These are phyloP conservation scores for Thermomyces lanuginosus DNA, from an alignment of 2,329 filamentous ascomycete species.

Conservation along the genomic window DNA sequence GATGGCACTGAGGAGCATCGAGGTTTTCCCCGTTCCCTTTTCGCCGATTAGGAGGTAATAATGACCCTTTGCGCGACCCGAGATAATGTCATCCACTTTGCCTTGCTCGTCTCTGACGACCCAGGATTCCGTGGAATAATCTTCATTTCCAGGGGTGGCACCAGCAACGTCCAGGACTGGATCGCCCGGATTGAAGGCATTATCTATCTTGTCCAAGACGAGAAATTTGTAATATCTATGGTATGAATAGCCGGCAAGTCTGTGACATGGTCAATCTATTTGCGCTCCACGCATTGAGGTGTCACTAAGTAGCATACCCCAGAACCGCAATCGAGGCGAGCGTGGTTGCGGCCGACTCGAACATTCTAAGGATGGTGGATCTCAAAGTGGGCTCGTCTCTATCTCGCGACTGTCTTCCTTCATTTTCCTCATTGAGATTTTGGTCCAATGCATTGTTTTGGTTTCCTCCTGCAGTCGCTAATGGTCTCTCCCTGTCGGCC, in stretches of 20 bases:
- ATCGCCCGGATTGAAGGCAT: conserved; percentile 82
- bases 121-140: conserved; percentile 49
- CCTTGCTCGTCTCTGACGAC: conserved; percentile 67
- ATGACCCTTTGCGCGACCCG: conserved; percentile 56
- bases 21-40: conserved; percentile 92
- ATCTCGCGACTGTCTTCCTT: conserved; percentile 13
- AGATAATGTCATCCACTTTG: conserved; percentile 66
- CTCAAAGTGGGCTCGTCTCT: conserved; percentile 18
- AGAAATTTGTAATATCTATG: conserved; percentile 77
- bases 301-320: conserved; percentile 41
- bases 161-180: conserved; percentile 71
- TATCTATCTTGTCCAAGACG: conserved; percentile 81
- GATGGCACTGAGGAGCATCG: conserved; percentile 94
- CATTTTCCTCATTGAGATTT: conserved; percentile 16
- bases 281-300: not conserved
- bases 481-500: too few relatives aligned
- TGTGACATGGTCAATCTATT: conserved; percentile 9
- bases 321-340: conserved; percentile 58
- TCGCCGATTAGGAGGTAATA: conserved; percentile 89
- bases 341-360: conserved; percentile 59
- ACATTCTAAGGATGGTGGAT: conserved; percentile 42
- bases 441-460: conserved; percentile 3
- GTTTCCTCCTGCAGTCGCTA: conserved; percentile 2
- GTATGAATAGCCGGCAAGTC: conserved; percentile 56
- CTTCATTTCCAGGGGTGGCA: conserved; percentile 20